These are phyloP conservation scores for Pholiota adiposa DNA, from an alignment of 1,284 basidiomycete species.

Conservation along the genomic window DNA sequence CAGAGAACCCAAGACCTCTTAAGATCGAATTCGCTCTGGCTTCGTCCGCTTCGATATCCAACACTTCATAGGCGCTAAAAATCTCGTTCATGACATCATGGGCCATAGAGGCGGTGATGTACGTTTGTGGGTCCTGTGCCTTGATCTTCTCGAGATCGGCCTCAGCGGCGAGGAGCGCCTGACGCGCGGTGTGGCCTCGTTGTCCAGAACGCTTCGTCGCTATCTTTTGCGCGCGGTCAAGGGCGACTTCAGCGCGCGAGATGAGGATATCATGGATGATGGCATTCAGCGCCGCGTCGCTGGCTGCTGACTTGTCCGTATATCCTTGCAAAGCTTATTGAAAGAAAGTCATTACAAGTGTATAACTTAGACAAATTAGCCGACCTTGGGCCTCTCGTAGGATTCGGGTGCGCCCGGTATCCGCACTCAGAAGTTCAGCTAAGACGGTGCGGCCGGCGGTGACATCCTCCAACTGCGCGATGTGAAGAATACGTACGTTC, in stretches of 20 bases:
- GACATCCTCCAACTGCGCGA: conserved; percentile 48
- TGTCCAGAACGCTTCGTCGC: conserved; percentile 64
- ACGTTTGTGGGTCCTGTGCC: conserved; percentile 24
- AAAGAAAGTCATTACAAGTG: background rate
- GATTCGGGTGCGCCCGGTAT: conserved; percentile 36
- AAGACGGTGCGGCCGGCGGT: conserved; percentile 28
- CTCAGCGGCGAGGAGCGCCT: conserved; percentile 56
- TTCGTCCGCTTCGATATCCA: conserved; percentile 52
- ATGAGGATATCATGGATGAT: conserved; percentile 29
- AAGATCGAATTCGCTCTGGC: conserved; percentile 62
- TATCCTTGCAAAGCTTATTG: conserved; percentile 25
- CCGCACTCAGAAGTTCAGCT: conserved; percentile 30
- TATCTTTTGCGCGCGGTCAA: conserved; percentile 52
- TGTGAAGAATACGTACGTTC: conserved; percentile 54
- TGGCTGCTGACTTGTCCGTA: conserved; percentile 19
- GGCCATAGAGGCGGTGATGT: conserved; percentile 29
- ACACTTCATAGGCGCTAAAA: conserved; percentile 32
- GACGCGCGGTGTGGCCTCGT: conserved; percentile 61
- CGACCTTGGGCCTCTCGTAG: conserved; percentile 30
- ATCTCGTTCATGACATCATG: conserved; percentile 35
- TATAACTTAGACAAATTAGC: conserved; percentile 10
- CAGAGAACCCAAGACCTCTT: conserved; percentile 65
- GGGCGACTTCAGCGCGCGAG: conserved; percentile 22
- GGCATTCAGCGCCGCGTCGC: conserved; percentile 21
- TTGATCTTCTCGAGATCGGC: conserved; percentile 36